phyloP scores from a whole-genome alignment of 192 early-diverging fungal species.

The Chytriomyces sp. region DNA sequence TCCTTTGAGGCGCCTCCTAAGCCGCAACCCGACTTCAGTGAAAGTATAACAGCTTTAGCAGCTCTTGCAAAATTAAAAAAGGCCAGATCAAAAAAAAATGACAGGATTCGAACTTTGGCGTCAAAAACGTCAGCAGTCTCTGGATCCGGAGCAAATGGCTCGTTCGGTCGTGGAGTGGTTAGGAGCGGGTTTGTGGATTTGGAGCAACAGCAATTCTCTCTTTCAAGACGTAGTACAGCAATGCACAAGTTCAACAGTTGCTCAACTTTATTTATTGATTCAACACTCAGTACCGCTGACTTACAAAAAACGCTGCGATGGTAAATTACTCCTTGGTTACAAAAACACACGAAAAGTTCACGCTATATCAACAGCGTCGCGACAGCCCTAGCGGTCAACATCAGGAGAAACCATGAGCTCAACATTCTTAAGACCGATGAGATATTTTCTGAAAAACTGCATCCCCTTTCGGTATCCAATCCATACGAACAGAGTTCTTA shows the following conservation, averaged over 20 bases:
- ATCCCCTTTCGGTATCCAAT: conserved; percentile 51
- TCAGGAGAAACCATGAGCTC: conserved; percentile 33
- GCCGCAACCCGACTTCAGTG: conserved; percentile 1
- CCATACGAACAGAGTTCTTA: too few species aligned
- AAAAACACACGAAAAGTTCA: not conserved
- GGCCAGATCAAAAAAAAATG: conserved; percentile 1
- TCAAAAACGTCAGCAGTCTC: not conserved
- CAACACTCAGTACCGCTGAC: conserved; percentile 54
- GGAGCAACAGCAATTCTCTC: not conserved
- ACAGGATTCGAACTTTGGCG: conserved; percentile 1
- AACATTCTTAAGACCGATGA: conserved; percentile 40
- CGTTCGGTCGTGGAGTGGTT: not conserved
- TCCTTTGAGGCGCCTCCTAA: conserved; percentile 23
- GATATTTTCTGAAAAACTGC: conserved; percentile 56
- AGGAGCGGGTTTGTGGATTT: not conserved
- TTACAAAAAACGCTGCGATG: conserved; percentile 49
- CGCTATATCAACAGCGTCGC: conserved; percentile 35
- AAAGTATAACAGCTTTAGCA: conserved; percentile 22
- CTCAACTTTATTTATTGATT: conserved; percentile 57
- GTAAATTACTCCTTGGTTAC: conserved; percentile 22
- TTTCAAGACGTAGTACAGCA: not conserved
- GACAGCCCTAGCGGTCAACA: conserved; percentile 40
- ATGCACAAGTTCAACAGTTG: conserved; percentile 55
- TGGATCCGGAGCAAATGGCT: not conserved
- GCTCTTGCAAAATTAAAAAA: conserved; percentile 20